Base-by-base conservation (phyloP, 768 basidiomycete species). In the Kwoniella bestiolae region DNA sequence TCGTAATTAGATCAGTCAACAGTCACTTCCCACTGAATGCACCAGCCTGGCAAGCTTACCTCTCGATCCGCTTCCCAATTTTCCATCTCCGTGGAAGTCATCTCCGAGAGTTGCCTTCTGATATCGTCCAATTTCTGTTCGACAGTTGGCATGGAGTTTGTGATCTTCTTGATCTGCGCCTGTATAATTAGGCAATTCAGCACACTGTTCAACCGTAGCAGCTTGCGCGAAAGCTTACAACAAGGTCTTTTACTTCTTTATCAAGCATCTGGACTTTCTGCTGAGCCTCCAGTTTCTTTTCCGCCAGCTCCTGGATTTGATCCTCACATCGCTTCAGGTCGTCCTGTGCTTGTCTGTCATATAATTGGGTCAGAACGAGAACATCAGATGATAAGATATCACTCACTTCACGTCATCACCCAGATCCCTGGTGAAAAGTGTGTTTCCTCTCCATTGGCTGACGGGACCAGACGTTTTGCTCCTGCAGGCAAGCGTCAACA, bases 181-280 rank as follows among this genome's bases (percentile, higher is more conserved):
- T 66, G 58, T 16, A 9, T 18, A 18, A 23, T 58, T 23, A 14
- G 34, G n/a, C 32, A 0, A 26, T 12, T 49, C 41, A 57, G 23
- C 29, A 26, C 31, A 25, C 28, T 18, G 5, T 28, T 3, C 9
- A 26, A 25, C 26, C 11, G n/a, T 50, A 31, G 45, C n/a, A 28
- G 4, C 32, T n/a, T 11, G n/a, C 5, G 25, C 16, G 51, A 26
- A 50, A 32, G 59, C 90, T 91, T 63, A 25, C 68, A 3, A 31
- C 46, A 21, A 68, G 29, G 5, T 66, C 45, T 9, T 60, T 61
- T 41, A 68, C 23, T 28, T 63, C 56, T 16, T 21, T 35, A 25
- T 56, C 18, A 8, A 60, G 16, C 12, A 16, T 60, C 14, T 23
- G 28, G n/a, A 62, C n/a, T 35, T 65, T 60, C 26, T 45, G 31